Conservation (phyloP, 2,329 filamentous ascomycete genomes). For the Apiospora arundinis region DNA sequence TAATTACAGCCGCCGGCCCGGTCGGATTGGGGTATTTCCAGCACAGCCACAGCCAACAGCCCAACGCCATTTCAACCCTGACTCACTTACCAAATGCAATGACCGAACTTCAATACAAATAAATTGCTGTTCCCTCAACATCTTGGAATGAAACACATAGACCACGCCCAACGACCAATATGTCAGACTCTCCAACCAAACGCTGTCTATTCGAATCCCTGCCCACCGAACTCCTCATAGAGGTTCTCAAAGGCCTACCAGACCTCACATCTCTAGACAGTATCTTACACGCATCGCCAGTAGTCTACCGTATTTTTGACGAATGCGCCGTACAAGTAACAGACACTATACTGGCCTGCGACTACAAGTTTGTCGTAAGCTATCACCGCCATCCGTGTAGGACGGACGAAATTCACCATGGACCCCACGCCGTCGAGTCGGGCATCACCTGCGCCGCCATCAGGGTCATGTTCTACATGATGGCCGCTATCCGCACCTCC, state of each 20-base stretch:
- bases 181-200: neutral
- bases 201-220: neutral
- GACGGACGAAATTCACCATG: neutral
- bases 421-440: neutral
- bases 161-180: too few species aligned
- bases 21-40: too few species aligned
- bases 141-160: too few species aligned
- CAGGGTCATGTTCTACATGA: conserved; percentile 3
- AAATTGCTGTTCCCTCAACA: neutral
- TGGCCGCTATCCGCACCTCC: neutral
- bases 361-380: neutral
- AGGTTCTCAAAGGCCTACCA: neutral
- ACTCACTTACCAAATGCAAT: too few species aligned
- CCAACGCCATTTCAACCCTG: too few species aligned
- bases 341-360: neutral
- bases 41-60: too few species aligned
- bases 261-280: neutral
- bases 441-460: neutral
- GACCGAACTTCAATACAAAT: too few species aligned
- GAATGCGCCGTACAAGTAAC: neutral
- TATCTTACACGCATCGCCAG: neutral
- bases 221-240: neutral
- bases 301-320: neutral
- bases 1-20: too few species aligned
- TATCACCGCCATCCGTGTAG: neutral